A percentile compares a stretch with the other conserved stretches of the same genome.
phyloP scores from a whole-genome alignment of 1,284 basidiomycete genomes.

The Ustilago cynodontis region DNA sequence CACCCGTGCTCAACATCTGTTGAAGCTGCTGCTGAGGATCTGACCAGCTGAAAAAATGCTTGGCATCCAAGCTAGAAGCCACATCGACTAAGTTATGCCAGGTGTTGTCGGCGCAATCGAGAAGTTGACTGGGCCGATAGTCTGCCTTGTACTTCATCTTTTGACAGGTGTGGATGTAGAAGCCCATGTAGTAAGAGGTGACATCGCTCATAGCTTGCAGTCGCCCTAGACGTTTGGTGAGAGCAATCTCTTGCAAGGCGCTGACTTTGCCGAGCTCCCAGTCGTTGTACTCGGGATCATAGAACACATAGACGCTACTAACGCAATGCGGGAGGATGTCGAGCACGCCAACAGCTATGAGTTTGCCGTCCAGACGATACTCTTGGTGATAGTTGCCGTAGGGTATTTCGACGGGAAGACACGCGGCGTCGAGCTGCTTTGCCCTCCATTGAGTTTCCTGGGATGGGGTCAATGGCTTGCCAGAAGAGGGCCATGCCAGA shows the following conservation, averaged over 20 bases:
- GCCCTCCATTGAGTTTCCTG: conserved; percentile 25
- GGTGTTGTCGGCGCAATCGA: conserved; percentile 73
- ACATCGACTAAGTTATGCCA: conserved; percentile 30
- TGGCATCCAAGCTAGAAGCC: conserved; percentile 13
- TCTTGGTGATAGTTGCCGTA: conserved; percentile 67
- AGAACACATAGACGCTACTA: conserved; percentile 96
- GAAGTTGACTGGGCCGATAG: conserved; percentile 86
- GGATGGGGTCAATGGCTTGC: conserved; percentile 12
- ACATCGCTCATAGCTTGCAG: conserved; percentile 24
- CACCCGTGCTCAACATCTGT: not conserved
- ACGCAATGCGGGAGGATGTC: conserved; percentile 91
- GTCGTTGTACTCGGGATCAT: conserved; percentile 81
- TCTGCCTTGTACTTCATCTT: conserved; percentile 99
- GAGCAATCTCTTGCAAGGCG: conserved; percentile 59
- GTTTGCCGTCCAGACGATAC: conserved; percentile 75
- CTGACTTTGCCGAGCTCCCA: conserved; percentile 82
- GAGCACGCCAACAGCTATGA: conserved; percentile 89
- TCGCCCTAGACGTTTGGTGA: conserved; percentile 51
- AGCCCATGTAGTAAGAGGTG: conserved; percentile 54
- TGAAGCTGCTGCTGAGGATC: conserved; percentile 1
- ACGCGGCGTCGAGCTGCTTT: conserved; percentile 7
- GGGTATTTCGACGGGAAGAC: conserved; percentile 22
- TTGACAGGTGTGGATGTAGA: conserved; percentile 74
- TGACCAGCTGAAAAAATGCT: conserved; percentile 24
- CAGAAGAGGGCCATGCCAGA: conserved; percentile 30